phyloP scores from a whole-genome alignment of 1,284 basidiomycete genomes.

The Leccinum proliferum region DNA sequence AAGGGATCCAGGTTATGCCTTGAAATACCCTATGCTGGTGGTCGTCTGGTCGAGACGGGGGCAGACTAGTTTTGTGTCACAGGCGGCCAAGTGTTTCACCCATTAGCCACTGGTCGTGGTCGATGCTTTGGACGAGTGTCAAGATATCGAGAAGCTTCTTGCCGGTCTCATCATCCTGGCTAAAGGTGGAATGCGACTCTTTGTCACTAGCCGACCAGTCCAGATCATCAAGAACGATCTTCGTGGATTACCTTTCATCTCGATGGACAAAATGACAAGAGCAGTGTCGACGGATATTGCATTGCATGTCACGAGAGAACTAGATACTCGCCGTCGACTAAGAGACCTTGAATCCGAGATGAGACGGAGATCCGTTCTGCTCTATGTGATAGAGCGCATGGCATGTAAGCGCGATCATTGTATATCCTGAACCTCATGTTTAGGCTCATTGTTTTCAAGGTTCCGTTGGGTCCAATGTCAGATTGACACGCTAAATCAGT shows the following conservation, averaged over 20 bases:
- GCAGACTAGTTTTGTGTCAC: background rate
- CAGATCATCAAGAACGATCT: constrained; percentile 7
- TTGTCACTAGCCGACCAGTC: constrained; percentile 10
- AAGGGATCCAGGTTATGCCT: too few relatives aligned
- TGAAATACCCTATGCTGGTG: too few relatives aligned
- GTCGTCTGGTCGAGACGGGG: too few relatives aligned
- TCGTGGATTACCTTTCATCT: background rate
- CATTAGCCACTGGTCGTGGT: constrained; percentile 6
- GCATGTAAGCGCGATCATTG: constrained; percentile 7
- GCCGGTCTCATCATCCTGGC: background rate
- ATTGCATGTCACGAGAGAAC: constrained; percentile 11
- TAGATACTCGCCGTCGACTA: constrained; percentile 9
- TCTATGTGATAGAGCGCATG: constrained; percentile 8
- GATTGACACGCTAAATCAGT: constrained; percentile 5
- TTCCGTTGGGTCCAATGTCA: constrained; percentile 14
- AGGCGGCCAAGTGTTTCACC: background rate
- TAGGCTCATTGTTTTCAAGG: constrained; percentile 2
- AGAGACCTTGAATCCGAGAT: background rate
- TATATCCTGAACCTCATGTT: background rate
- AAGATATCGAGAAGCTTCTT: constrained; percentile 5
- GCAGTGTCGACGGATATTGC: constrained; percentile 7
- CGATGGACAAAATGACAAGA: constrained; percentile 5
- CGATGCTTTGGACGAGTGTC: constrained; percentile 13
- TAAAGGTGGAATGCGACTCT: constrained; percentile 6
- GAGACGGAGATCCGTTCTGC: constrained; percentile 4